These are phyloP conservation scores for Rubus idaeus DNA, from an alignment of 306 rosid genomes.

Conservation along the genomic window DNA sequence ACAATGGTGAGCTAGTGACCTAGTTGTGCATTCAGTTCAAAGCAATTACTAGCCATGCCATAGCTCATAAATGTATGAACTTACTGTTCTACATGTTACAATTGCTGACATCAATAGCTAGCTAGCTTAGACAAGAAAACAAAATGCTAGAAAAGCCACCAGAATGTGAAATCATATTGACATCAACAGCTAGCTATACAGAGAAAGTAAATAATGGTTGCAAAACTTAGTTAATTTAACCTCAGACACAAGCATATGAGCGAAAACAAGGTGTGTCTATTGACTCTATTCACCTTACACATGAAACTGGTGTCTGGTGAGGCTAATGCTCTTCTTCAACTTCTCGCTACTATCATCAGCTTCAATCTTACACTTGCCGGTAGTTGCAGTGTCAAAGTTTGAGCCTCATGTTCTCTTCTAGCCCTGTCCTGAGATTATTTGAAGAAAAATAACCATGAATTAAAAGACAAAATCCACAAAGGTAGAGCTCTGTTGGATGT, in stretches of 20 bases:
- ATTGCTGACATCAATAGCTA: neutral
- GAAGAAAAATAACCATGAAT: neutral
- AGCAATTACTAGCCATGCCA: conserved; percentile 1
- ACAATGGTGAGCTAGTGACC: neutral
- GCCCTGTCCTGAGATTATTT: neutral
- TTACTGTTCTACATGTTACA: conserved; percentile 4
- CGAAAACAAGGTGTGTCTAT: neutral
- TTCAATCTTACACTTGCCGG: conserved; percentile 24
- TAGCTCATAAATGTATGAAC: neutral
- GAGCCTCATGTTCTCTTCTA: conserved; percentile 9
- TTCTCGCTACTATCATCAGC: conserved; percentile 51
- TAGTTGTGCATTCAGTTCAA: neutral
- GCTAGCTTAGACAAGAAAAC: neutral
- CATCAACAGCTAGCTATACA: conserved; percentile 24
- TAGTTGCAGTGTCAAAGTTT: neutral
- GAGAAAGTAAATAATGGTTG: neutral
- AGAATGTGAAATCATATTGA: conserved; percentile 5
- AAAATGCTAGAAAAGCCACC: neutral
- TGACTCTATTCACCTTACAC: neutral
- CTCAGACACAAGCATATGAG: neutral
- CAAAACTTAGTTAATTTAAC: neutral
- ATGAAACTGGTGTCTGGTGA: neutral
- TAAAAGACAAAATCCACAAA: neutral
- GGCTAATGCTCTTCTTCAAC: conserved; percentile 27
- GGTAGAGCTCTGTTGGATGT: neutral